These are phyloP conservation scores for Hymenoscyphus albidus DNA, from an alignment of 2,329 filamentous ascomycete species.

Conservation along the genomic window DNA sequence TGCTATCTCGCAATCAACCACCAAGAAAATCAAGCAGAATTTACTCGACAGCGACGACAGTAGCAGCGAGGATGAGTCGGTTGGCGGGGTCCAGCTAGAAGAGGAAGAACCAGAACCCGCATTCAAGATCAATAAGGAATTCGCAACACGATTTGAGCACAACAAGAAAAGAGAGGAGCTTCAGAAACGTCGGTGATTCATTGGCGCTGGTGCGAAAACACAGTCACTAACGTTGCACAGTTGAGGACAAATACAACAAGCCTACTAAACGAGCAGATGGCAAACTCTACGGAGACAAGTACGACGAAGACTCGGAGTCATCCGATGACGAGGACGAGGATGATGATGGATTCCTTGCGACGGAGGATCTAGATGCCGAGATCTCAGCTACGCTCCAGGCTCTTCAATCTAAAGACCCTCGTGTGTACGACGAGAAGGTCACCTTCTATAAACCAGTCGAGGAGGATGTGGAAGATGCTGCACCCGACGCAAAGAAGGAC, in stretches of 20 bases:
- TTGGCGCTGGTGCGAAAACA: conserved; percentile 25
- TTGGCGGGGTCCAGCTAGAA: conserved; percentile 36
- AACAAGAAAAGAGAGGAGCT: conserved; percentile 95
- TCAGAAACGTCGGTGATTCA: conserved; percentile 54
- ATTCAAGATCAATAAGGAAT: conserved; percentile 88
- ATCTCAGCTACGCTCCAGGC: conserved; percentile 84
- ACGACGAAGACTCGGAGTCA: conserved; percentile 58
- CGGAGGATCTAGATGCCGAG: conserved; percentile 78
- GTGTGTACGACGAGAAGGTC: conserved; percentile 76
- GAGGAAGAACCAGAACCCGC: conserved; percentile 29
- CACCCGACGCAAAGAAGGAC: conserved; percentile 57
- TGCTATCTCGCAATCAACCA: conserved; percentile 20
- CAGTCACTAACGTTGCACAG: conserved; percentile 40
- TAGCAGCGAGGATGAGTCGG: conserved; percentile 34
- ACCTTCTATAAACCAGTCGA: conserved; percentile 73
- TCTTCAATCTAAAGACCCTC: conserved; percentile 84
- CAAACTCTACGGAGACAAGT: conserved; percentile 40
- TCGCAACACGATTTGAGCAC: conserved; percentile 83
- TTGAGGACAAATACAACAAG: conserved; percentile 78
- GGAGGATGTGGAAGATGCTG: conserved; percentile 41
- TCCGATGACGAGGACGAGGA: conserved; percentile 79
- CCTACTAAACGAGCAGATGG: conserved; percentile 41
- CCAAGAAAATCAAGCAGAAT: conserved; percentile 32
- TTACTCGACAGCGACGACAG: conserved; percentile 45
- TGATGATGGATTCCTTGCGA: conserved; percentile 82